These are phyloP conservation scores for Penicillium sp. DNA, from an alignment of 2,329 filamentous ascomycete genomes.

Conservation along the genomic window DNA sequence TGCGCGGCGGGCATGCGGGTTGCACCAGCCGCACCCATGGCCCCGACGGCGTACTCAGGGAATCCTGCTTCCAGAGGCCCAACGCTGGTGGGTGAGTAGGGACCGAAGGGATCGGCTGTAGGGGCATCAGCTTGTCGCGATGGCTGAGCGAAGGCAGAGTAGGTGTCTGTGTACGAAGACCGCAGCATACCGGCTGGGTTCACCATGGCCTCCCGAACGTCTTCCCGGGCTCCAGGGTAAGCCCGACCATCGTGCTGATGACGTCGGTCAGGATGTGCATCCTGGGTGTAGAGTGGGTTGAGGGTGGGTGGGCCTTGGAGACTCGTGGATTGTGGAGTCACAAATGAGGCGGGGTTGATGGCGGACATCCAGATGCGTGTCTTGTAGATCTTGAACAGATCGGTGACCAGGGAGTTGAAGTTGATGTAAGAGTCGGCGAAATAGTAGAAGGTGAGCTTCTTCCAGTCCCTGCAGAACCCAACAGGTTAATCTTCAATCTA, in stretches of 20 bases:
- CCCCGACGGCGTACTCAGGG: conserved; percentile 33
- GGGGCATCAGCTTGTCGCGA: conserved; percentile 36
- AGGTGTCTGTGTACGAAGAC: conserved; percentile 40
- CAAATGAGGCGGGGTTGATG: conserved; percentile 95
- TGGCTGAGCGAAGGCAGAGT: conserved; percentile 38
- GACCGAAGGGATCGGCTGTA: conserved; percentile 40
- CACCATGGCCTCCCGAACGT: conserved; percentile 31
- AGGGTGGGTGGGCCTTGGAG: conserved; percentile 70
- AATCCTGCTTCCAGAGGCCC: conserved; percentile 43
- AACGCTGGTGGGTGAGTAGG: conserved; percentile 35
- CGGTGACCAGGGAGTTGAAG: conserved; percentile 95
- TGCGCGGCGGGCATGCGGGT: conserved; percentile 38
- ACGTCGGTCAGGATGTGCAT: conserved; percentile 42
- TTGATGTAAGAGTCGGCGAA: conserved; percentile 98
- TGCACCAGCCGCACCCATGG: conserved; percentile 38
- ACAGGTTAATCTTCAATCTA: conserved; percentile 4
- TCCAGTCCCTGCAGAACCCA: conserved; percentile 75
- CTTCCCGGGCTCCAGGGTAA: conserved; percentile 36
- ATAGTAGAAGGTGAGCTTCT: conserved; percentile 98
- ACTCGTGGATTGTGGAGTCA: conserved; percentile 69
- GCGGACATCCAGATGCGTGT: conserved; percentile 99
- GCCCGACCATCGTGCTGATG: conserved; percentile 41
- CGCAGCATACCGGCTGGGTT: conserved; percentile 35
- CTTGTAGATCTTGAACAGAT: conserved; percentile 99
- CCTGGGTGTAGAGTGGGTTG: conserved; percentile 60